A percentile compares a stretch with the other conserved stretches of the same genome.
These are phyloP conservation scores for Austroboletus festivus DNA, from an alignment of 768 basidiomycete species.

Conservation along the genomic window DNA sequence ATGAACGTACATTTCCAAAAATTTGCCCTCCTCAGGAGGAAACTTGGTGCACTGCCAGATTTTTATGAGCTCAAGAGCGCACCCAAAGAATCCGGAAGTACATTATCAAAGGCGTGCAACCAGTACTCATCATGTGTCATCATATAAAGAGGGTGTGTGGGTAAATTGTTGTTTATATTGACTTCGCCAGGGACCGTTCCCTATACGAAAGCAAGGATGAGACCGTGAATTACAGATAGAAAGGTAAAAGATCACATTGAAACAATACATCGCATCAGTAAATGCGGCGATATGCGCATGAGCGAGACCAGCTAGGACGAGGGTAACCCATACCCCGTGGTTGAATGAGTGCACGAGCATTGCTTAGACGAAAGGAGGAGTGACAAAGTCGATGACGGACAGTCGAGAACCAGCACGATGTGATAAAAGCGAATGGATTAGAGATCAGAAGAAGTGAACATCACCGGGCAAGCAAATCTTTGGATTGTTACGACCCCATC, in stretches of 20 bases:
- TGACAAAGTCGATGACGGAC: neutral
- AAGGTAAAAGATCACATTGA: constrained; percentile 5
- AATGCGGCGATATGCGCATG: constrained; percentile 3
- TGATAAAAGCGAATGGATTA: neutral
- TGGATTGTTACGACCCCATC: neutral
- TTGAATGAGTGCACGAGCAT: constrained; percentile 2
- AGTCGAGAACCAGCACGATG: constrained; percentile 9
- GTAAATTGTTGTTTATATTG: neutral
- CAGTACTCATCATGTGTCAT: neutral
- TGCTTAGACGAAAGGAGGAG: neutral
- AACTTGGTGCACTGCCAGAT: neutral
- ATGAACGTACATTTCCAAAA: constrained; percentile 11
- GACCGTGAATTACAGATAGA: neutral
- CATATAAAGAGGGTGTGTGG: neutral
- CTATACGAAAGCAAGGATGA: neutral
- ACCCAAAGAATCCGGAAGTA: neutral
- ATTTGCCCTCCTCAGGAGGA: neutral
- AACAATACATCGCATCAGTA: neutral
- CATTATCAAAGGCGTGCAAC: neutral
- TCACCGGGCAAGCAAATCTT: neutral
- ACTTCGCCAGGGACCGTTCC: neutral
- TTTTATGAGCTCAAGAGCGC: neutral
- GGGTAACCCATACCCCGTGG: constrained; percentile 2
- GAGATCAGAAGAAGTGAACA: too few species aligned
- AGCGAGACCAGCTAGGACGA: constrained; percentile 11